Evolutionary conservation across 345 rosid species (phyloP), one percentile per base, ranked within the genome.

Genomic region (Crucihimalaya himalaica): DNA sequence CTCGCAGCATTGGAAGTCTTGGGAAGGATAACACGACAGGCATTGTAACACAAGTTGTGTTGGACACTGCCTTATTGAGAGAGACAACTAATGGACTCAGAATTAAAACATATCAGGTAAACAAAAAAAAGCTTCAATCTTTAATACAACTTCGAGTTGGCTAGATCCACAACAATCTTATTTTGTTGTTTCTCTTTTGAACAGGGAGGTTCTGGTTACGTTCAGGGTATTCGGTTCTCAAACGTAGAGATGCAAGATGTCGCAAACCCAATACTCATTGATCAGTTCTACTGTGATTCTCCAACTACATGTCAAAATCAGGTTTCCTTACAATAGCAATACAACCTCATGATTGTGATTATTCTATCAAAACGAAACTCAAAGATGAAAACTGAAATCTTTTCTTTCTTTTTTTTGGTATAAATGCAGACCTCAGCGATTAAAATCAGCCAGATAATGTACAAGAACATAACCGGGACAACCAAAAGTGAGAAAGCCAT

Each of bases 21-120:
- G 99, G 99, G 45, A 86, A 96, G 85, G 84, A 81, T 82, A 90
- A 88, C 78, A 83, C 97, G 1, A 85, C 71, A 19, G 99, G 83
- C 70, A 79, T 89, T 29, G 99, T 96, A 46, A 72, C 95, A 46
- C 88, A 92, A 77, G 93, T 96, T 69, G 96, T 96, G 73, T 66
- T 96, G 83, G 97, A 96, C 81, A 89, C 97, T 66, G 98, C 98
- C 65, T 82, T 86, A 60, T 80, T 96, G 68, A 84, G 61, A 66
- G 95, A 90, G 70, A 88, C 99, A 55, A 83, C 88, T 12, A 96
- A 92, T 68, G 99, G 99, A 39, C 86, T 96, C 73, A 86, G 99
- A 81, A 96, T 96, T 62, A 96, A 96, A 81, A 92, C 99, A 18
- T 96, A 93, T 88, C 99, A 96, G 98, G 99, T 96, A 83, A 70